Evolutionary conservation across 371 early-diverging fungal species (phyloP).

Genomic region (Apophysomyces elegans): DNA sequence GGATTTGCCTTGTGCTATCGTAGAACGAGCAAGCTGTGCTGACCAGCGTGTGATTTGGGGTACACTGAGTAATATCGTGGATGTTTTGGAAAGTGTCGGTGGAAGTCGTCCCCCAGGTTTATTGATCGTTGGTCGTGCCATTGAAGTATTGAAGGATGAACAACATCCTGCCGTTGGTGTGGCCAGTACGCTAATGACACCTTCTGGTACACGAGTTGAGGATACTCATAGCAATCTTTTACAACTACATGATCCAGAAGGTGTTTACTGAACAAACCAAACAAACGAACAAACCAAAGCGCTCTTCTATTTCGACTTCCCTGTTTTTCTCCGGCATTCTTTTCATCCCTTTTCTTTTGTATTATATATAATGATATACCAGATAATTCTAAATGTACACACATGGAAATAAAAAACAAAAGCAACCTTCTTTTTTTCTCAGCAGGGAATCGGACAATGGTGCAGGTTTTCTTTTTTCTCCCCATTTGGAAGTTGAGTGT

Average conservation of each 20-base stretch:
- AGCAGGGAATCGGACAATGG: too few species aligned
- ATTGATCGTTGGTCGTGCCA: slow-evolving; percentile 66
- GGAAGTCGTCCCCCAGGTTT: slow-evolving; percentile 79
- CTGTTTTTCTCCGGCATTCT: neutral
- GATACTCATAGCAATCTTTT: slow-evolving; percentile 26
- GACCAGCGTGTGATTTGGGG: slow-evolving; percentile 74
- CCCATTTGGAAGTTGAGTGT: too few species aligned
- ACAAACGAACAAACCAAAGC: too few species aligned
- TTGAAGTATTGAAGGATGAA: slow-evolving; percentile 51
- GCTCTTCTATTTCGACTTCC: neutral
- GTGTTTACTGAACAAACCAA: slow-evolving; percentile 27
- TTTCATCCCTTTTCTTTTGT: neutral
- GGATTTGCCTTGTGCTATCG: slow-evolving; percentile 72
- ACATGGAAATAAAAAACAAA: too few species aligned
- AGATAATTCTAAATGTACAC: too few species aligned
- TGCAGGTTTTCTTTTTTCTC: too few species aligned
- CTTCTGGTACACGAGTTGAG: slow-evolving; percentile 11
- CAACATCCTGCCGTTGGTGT: slow-evolving; percentile 40
- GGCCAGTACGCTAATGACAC: slow-evolving; percentile 26
- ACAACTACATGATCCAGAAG: slow-evolving; percentile 50
- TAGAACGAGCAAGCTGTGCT: slow-evolving; percentile 75
- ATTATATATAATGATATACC: too few species aligned
- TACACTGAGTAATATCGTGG: slow-evolving; percentile 59
- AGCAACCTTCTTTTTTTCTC: too few species aligned
- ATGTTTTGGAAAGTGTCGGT: slow-evolving; percentile 67